Evolutionary conservation across 257 asterid genomes (phyloP).

Genomic region (Lycium ferocissimum): DNA sequence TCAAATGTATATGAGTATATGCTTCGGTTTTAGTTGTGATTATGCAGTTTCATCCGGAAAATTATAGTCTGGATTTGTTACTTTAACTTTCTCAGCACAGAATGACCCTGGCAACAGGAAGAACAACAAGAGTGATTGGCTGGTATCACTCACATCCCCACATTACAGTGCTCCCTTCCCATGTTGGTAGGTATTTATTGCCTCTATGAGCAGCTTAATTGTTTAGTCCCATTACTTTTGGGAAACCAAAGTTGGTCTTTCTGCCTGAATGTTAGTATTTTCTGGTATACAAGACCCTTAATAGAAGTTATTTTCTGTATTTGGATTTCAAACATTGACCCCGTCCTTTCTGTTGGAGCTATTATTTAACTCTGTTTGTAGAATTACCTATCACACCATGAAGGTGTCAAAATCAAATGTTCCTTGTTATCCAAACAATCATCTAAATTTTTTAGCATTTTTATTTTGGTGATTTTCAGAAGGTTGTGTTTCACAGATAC

Average conservation of each 20-base stretch:
- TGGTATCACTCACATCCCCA: slow-evolving; percentile 99
- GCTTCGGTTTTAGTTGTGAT: slow-evolving; percentile 18
- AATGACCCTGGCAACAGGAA: slow-evolving; percentile 81
- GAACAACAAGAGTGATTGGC: slow-evolving; percentile 94
- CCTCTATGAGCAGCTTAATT: background rate
- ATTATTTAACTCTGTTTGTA: background rate
- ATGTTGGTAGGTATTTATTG: slow-evolving; percentile 76
- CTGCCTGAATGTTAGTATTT: background rate
- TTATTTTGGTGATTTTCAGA: background rate
- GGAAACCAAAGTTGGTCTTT: slow-evolving; percentile 2
- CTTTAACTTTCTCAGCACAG: slow-evolving; percentile 79
- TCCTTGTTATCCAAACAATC: background rate
- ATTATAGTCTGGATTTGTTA: slow-evolving; percentile 44
- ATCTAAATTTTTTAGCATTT: background rate
- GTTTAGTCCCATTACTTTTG: slow-evolving; percentile 10
- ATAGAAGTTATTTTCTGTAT: background rate
- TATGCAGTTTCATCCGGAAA: background rate
- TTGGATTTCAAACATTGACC: background rate
- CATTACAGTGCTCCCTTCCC: slow-evolving; percentile 98
- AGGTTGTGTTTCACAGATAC: background rate
- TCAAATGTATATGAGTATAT: slow-evolving; percentile 13
- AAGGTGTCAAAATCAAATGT: background rate
- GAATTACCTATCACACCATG: background rate
- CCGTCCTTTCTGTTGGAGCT: background rate
- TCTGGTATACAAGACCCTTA: background rate